These are phyloP conservation scores for Bipolaris oryzae DNA, from an alignment of 2,329 filamentous ascomycete species.

Conservation along the genomic window DNA sequence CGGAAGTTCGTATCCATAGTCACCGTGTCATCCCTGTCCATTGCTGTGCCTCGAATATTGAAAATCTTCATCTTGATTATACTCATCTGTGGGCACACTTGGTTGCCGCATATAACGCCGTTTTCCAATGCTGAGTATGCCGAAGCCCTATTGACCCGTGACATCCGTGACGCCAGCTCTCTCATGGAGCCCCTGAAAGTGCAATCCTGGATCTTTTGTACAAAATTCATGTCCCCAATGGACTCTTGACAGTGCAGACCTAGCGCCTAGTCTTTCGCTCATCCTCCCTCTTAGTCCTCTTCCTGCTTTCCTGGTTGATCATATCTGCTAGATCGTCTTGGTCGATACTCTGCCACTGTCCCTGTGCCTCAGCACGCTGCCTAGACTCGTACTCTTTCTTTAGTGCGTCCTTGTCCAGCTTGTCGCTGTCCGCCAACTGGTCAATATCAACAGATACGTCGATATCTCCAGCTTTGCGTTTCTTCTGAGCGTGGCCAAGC, in stretches of 20 bases:
- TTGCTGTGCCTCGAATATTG: constrained; percentile 12
- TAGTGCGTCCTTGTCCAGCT: constrained; percentile 83
- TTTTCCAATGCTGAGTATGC: constrained; percentile 30
- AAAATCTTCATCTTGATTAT: constrained; percentile 35
- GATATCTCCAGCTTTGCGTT: constrained; percentile 89
- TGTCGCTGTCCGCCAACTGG: constrained; percentile 73
- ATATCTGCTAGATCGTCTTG: constrained; percentile 94
- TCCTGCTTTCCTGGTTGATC: constrained; percentile 91
- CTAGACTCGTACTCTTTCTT: constrained; percentile 77
- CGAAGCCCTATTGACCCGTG: constrained; percentile 20
- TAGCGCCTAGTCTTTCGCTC: constrained; percentile 70
- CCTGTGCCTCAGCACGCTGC: constrained; percentile 64
- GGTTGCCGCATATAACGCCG: constrained; percentile 31
- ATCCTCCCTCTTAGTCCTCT: constrained; percentile 85
- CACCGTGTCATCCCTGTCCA: constrained; percentile 16
- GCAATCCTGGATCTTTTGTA: constrained; percentile 30
- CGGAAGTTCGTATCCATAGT: constrained; percentile 7
- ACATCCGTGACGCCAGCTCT: constrained; percentile 32
- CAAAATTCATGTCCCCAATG: constrained; percentile 19
- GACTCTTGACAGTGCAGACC: constrained; percentile 15
- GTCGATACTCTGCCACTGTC: constrained; percentile 73
- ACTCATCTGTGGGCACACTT: constrained; percentile 30
- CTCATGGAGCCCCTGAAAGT: constrained; percentile 23
- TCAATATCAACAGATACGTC: constrained; percentile 92
- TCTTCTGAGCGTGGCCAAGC: constrained; percentile 83